A percentile compares a stretch with the other conserved stretches of the same genome.
Evolutionary conservation across 2,329 filamentous ascomycete species (phyloP).

Genomic region (Colletotrichum tropicale): DNA sequence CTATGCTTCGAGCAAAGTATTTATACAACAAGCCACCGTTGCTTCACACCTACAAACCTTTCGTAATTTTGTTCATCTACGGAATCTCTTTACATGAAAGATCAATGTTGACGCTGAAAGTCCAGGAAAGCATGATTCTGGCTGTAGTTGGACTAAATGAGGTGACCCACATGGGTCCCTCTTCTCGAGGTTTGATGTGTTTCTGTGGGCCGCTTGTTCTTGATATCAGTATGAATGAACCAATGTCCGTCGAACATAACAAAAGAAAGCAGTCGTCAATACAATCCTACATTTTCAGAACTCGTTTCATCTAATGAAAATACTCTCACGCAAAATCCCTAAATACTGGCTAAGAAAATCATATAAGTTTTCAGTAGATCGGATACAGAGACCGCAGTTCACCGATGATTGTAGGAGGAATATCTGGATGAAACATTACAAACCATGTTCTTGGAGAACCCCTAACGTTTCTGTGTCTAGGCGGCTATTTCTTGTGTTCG

Average conservation of each 20-base stretch:
- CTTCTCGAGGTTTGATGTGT: not conserved
- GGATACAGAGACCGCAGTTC: not conserved
- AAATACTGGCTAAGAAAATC: no score
- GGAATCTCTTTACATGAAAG: not conserved
- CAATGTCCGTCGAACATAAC: no score
- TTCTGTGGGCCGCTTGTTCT: not conserved
- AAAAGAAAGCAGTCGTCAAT: no score
- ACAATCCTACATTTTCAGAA: no score
- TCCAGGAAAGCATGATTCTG: not conserved
- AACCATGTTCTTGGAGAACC: no score
- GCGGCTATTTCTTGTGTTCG: no score
- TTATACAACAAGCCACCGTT: not conserved
- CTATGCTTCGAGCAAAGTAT: not conserved
- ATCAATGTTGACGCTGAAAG: not conserved
- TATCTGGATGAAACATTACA: not conserved
- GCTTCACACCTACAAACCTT: not conserved
- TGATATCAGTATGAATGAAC: no score
- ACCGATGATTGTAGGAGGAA: not conserved
- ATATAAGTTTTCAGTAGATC: not conserved
- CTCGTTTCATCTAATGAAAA: no score
- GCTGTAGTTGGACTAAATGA: rapidly evolving
- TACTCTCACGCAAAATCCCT: no score
- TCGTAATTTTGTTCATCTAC: not conserved
- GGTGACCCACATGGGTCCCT: not conserved
- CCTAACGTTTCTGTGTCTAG: no score